Evolutionary conservation across 2,329 filamentous ascomycete genomes (phyloP), one percentile per base, ranked within the genome.

Genomic region (Sarocladiaceae sp.): DNA sequence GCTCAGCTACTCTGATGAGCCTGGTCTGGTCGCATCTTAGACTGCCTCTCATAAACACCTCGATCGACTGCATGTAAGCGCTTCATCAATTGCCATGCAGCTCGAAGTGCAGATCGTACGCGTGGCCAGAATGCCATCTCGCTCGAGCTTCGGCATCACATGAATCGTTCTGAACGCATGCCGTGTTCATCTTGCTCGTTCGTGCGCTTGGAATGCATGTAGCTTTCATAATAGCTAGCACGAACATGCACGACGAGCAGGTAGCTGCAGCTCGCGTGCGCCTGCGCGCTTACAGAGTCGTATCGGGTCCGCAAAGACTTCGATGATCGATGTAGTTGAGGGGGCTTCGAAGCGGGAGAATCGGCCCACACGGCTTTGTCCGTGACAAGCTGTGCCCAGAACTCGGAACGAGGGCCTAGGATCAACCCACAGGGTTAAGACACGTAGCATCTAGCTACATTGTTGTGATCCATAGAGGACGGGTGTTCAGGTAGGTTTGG

Each of bases 231-330:
- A 17, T n/a, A n/a, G 15, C 15, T n/a, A 36, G 33, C 15, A 36
- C 15, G 23, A n/a, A 26, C 40, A 44, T 44, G 40, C 40, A 26
- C 25, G 40, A n/a, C 40, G 17, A 25, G 7, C 20, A 5, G 4
- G 17, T 6, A 26, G 40, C 22, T 6, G 23, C 17, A 10, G 5
- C 40, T 26, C 23, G 40, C 20, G 44, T 26, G 26, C 25, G 26
- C 10, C 4, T 20, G 26, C 44, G 44, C 44, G 44, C 44, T 48
- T 48, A 48, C 44, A 48, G 44, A 6, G 44, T 48, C n/a, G 44
- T 17, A 48, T 22, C 11, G 3, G 15, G 11, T 20, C 5, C 44
- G 13, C 12, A 46, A 25, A n/a, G 7, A 17, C 6, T 12, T 18
- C 22, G 13, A 46, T 29, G 11, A 26, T 17, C 5, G 17, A 10